phyloP scores from a whole-genome alignment of 805 yeast species.

The Monosporozyma siamensis region DNA sequence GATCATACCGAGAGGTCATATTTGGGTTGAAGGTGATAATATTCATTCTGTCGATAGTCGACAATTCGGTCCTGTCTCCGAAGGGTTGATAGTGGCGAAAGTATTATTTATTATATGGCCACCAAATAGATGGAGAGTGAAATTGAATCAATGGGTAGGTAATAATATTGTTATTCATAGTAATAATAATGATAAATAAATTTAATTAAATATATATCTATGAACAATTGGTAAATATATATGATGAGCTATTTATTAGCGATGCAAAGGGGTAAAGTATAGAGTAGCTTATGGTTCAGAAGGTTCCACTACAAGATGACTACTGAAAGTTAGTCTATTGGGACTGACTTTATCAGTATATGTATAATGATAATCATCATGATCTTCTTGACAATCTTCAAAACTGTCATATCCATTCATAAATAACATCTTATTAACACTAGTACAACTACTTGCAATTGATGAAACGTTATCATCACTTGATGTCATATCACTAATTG shows the following conservation, averaged over 20 bases:
- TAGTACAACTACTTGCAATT: slow-evolving; percentile 15
- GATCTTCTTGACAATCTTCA: slow-evolving; percentile 12
- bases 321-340: not conserved
- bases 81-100: slow-evolving; percentile 71
- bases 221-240: slow-evolving; percentile 1
- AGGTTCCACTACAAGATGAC: too few species aligned
- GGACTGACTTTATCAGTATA: not conserved
- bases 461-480: slow-evolving; percentile 10
- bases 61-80: slow-evolving; percentile 78
- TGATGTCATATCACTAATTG: slow-evolving; percentile 4
- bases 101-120: slow-evolving; percentile 70
- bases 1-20: slow-evolving; percentile 63
- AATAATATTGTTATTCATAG: slow-evolving; percentile 12
- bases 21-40: slow-evolving; percentile 96
- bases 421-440: slow-evolving; percentile 13
- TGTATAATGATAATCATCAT: slow-evolving; percentile 1
- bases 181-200: not conserved
- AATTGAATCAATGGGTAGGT: slow-evolving; percentile 18
- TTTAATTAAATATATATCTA: not conserved
- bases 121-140: slow-evolving; percentile 39
- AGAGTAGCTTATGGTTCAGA: too few species aligned
- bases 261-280: not conserved
- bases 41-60: slow-evolving; percentile 77
- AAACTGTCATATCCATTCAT: slow-evolving; percentile 17
- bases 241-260: not conserved